Conservation (phyloP, 352 stramenopile species). For the Blastocystis sp. region DNA sequence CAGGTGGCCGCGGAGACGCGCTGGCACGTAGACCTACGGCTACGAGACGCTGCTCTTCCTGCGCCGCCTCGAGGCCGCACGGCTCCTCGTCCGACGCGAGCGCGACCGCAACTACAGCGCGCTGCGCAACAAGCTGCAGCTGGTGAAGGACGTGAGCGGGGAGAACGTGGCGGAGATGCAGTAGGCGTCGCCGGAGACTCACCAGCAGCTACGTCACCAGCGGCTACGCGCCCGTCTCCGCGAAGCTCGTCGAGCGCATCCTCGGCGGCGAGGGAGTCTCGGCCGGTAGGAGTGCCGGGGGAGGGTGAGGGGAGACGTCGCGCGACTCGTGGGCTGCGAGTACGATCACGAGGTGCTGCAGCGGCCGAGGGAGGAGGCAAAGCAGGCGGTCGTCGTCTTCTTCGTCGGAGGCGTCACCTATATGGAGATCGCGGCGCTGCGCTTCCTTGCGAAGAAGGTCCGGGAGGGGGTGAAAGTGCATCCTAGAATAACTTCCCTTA, state of each 20-base stretch:
- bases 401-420: slow-evolving; percentile 34
- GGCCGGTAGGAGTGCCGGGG: not conserved
- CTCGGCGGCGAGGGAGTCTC: not conserved
- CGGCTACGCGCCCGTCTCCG: slow-evolving; percentile 11
- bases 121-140: slow-evolving; percentile 15
- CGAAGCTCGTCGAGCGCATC: not conserved
- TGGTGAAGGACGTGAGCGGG: slow-evolving; percentile 6
- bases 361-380: not conserved
- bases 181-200: not conserved
- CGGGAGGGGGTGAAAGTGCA: not conserved
- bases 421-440: slow-evolving; percentile 23
- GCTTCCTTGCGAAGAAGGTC: not conserved
- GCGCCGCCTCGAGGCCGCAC: not conserved
- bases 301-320: not conserved
- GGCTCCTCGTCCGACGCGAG: not conserved
- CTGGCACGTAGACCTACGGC: not conserved
- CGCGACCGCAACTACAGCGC: not conserved
- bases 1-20: not conserved
- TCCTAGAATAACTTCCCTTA: not conserved
- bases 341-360: not conserved
- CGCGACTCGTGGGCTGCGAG: not conserved
- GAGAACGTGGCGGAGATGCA: slow-evolving; percentile 4
- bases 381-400: not conserved
- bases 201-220: not conserved
- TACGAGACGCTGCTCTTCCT: not conserved